Base-by-base conservation (phyloP, 2,329 filamentous ascomycete genomes). In the Ophiosphaerella herpotricha region DNA sequence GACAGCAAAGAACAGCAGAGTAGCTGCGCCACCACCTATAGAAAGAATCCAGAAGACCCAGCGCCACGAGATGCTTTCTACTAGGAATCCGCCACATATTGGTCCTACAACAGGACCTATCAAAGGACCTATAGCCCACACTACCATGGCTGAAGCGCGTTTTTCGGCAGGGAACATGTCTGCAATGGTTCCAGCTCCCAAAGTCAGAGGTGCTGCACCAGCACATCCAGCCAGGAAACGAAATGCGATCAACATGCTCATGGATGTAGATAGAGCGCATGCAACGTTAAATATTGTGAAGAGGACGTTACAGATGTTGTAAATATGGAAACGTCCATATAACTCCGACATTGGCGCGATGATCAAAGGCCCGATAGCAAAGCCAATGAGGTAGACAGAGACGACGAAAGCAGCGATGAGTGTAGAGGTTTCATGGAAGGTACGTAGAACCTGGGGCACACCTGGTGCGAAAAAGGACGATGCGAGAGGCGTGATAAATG, bases 401-500 rank as follows among this genome's bases (percentile, higher is more conserved):
- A 75, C 72, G 4, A 75, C 68, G 14, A 74, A 73, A 1, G 68
- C 42, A 3, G 71, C 65, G 8, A 74, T 61, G 8, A 68, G 38
- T 7, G 64, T 68, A 8, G 66, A 71, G 2, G 57, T 52, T 12
- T 61, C 65, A 32, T 67, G 35, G 39, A 75, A 75, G 1, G 63
- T 54, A 1, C 42, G 45, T 56, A 75, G 66, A 2, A 75, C 68
- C 48, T 82, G 73, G 0, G 83, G 81, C 0, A 89, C 83, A 11
- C 82, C 85, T 0, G 87, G 87, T 0, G 86, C 86, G 53, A 75
- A 75, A 52, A 74, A 72, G 13, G 67, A 70, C 2, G 71, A 74
- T 7, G 64, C 72, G 3, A 75, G 60, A 2, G 73, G 71, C 48
- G 72, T 72, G 46, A 76, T 65, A 35, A 77, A 62, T 0, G 74